Evolutionary conservation across 352 stramenopile genomes (phyloP), one percentile per base, ranked within the genome.

Genomic region (Globisporangium paroecandrum): DNA sequence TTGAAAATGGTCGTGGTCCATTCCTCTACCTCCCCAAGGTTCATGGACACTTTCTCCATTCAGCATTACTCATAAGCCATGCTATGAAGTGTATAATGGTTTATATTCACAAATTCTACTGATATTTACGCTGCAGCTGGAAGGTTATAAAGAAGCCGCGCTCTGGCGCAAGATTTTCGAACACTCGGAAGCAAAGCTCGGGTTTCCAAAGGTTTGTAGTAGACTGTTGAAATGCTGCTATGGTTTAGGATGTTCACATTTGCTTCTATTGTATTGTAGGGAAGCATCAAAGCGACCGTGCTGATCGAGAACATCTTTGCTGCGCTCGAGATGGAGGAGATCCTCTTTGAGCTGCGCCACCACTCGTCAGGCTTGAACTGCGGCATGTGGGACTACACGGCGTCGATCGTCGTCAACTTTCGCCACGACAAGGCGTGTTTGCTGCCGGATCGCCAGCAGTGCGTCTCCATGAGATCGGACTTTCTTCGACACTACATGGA

Each of bases 301-400:
- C 77, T 99, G 29, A 93, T 99, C 49, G 97, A 99, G 73, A 99
- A 92, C 46, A 98, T 99, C 64, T 97, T 97, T 60, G 97, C 96
- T 8, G 94, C 93, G 20, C 98, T 99, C 72, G 87, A 99, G 69
- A 99, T 99, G 94, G 96, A 99, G 69, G 96, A 99, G 63, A 93
- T 96, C 65, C 78, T 98, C 3, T 99, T 95, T 68, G 96, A 98
- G 75, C 84, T 99, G 58, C 89, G 91, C 55, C 83, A 98, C 66
- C 94, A 99, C 79, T 98, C 91, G 20, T 77, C 89, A 12, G 97
- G 96, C 29, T 76, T 99, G 47, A 99, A 99, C 77, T 99, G 96
- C 74, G 97, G 97, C 43, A 95, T 97, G 70, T 99, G 96, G 95
- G 96, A 99, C 77, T 99, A 99, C 77, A 96, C 98, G 7, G 98